These are phyloP conservation scores for Apiotrichum veenhuisii DNA, from an alignment of 1,284 basidiomycete genomes.

Conservation along the genomic window DNA sequence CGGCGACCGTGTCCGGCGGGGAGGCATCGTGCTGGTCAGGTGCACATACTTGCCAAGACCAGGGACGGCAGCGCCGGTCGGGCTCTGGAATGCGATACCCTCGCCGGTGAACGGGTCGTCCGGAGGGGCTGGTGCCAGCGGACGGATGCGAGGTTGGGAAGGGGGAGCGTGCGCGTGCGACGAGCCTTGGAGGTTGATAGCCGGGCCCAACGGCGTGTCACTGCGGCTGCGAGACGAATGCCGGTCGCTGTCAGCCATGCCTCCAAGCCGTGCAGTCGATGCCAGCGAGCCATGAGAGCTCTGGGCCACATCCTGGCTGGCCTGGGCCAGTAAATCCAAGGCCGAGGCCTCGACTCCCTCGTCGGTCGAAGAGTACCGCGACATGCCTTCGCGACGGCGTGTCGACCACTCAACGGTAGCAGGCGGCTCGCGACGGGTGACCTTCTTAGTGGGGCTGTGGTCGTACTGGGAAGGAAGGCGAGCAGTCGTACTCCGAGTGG, in stretches of 20 bases:
- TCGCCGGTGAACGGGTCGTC: constrained; percentile 16
- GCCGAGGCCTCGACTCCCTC: constrained; percentile 28
- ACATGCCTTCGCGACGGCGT: constrained; percentile 12
- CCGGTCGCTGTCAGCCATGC: neutral
- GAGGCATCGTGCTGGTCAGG: constrained; percentile 39
- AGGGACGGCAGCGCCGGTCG: constrained; percentile 38
- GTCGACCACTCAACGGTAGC: constrained; percentile 21
- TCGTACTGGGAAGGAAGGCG: constrained; percentile 4
- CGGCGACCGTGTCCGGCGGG: constrained; percentile 39
- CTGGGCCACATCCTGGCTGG: constrained; percentile 30
- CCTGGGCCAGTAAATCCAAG: constrained; percentile 42
- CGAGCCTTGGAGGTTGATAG: constrained; percentile 29
- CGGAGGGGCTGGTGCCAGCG: neutral
- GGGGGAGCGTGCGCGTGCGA: too few relatives aligned
- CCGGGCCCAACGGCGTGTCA: constrained; percentile 31
- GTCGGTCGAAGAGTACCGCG: neutral
- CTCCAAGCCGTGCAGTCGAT: neutral
- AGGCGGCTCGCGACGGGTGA: constrained; percentile 17
- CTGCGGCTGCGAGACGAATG: constrained; percentile 5
- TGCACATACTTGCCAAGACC: constrained; percentile 47
- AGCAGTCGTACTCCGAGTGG: constrained; percentile 28
- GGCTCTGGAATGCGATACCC: constrained; percentile 26
- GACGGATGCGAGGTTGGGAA: neutral
- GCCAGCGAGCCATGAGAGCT: constrained; percentile 7
- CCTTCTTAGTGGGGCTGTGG: constrained; percentile 30